phyloP scores from a whole-genome alignment of 108 stramenopile species.

The Tribonema minus region DNA sequence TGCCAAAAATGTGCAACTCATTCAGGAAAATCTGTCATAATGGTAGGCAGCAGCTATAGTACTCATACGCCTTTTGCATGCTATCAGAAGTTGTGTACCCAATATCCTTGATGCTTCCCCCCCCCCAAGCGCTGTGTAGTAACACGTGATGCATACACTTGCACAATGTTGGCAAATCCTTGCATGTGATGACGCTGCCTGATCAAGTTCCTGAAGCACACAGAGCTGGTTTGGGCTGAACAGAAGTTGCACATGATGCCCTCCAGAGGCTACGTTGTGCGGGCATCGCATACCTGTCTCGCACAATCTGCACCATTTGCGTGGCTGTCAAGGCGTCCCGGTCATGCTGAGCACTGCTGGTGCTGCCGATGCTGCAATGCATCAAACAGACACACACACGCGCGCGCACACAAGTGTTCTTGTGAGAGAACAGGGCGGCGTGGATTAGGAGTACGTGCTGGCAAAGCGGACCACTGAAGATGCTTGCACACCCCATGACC shows the following conservation, averaged over 20 bases:
- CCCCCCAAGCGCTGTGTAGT: neutral
- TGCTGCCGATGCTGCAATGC: neutral
- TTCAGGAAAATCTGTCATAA: no score
- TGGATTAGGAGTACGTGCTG: neutral
- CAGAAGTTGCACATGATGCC: neutral
- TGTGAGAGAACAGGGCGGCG: neutral
- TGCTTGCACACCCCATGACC: no score
- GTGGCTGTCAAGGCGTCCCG: neutral
- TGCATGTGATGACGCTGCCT: neutral
- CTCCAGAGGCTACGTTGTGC: neutral
- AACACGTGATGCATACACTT: neutral
- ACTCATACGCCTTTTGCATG: no score
- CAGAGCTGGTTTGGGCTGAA: neutral
- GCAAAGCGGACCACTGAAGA: no score
- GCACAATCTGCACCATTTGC: slow-evolving; percentile 5
- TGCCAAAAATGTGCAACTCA: no score
- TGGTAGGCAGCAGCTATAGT: no score
- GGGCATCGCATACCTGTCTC: slow-evolving; percentile 2
- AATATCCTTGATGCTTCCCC: no score
- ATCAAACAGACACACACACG: neutral
- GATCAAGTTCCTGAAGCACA: neutral
- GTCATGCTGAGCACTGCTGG: neutral
- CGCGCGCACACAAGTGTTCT: no score
- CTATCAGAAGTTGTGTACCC: no score
- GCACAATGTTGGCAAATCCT: neutral